A percentile compares a stretch with the other conserved stretches of the same genome.
Conservation (phyloP, 2,329 filamentous ascomycete genomes). For the Colletotrichum tofieldiae region DNA sequence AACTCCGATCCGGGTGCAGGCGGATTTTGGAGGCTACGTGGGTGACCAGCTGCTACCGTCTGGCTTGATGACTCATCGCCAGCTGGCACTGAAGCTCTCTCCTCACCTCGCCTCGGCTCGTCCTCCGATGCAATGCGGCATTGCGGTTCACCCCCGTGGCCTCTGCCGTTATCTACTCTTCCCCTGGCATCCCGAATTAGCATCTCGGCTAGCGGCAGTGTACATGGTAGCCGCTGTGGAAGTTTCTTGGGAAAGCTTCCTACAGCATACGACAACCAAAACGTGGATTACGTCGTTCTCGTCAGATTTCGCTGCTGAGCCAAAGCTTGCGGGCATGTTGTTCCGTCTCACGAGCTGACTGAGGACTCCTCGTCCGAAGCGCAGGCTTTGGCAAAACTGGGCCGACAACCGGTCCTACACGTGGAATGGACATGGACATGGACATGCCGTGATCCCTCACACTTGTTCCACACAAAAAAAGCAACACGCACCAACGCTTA, state of each 20-base stretch:
- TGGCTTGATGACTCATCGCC: accelerated
- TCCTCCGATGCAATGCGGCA: not conserved
- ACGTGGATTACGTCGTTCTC: not conserved
- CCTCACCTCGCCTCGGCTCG: not conserved
- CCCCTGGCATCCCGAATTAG: not conserved
- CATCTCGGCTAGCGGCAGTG: not conserved
- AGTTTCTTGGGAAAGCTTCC: not conserved
- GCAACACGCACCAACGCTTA: not conserved
- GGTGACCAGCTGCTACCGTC: not conserved
- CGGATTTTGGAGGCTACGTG: constrained; percentile 18
- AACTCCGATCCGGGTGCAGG: constrained; percentile 27
- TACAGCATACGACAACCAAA: not conserved
- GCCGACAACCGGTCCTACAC: too few species aligned
- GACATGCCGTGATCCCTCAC: not conserved
- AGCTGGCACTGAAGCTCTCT: not conserved
- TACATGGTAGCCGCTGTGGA: not conserved
- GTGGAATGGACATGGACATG: not conserved
- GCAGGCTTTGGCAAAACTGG: not conserved
- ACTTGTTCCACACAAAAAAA: not conserved
- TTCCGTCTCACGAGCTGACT: not conserved
- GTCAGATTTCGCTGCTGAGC: not conserved
- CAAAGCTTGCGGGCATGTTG: not conserved
- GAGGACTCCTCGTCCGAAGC: not conserved
- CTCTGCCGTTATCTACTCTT: too few species aligned
- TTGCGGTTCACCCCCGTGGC: not conserved